Percentiles rank a stretch among this genome's conserved stretches.
These are phyloP conservation scores for Vitellaria paradoxa DNA, from an alignment of 179 eudicot species.

Conservation along the genomic window DNA sequence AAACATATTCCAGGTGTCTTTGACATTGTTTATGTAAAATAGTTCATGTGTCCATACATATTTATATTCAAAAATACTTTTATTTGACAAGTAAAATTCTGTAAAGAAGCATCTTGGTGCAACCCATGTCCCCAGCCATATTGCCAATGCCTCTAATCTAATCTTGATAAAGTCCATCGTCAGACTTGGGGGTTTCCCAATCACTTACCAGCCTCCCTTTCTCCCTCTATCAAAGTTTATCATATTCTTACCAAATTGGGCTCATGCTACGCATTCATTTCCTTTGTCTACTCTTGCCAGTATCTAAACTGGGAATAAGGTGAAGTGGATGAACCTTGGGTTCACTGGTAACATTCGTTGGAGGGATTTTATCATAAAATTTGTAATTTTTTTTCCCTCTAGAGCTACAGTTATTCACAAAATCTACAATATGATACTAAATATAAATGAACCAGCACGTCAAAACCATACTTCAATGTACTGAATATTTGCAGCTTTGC, in stretches of 20 bases:
- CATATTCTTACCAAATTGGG: not conserved
- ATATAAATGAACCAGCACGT: not conserved
- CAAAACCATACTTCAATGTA: conserved; percentile 39
- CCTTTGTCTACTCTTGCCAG: conserved; percentile 1
- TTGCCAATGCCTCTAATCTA: not conserved
- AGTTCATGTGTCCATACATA: not conserved
- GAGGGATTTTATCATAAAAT: not conserved
- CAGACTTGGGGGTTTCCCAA: not conserved
- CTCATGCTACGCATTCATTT: not conserved
- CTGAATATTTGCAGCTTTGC: conserved; percentile 43
- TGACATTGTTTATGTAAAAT: not conserved
- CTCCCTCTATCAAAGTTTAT: not conserved
- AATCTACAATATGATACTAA: not conserved
- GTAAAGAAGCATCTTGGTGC: not conserved
- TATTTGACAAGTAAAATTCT: not conserved
- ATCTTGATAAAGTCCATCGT: not conserved
- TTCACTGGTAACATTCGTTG: not conserved
- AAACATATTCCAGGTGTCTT: not conserved
- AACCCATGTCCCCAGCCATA: not conserved
- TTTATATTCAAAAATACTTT: no score
- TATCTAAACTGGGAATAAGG: not conserved
- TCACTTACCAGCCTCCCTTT: not conserved
- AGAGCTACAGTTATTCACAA: not conserved
- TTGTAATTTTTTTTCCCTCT: not conserved
- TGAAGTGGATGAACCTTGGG: not conserved